phyloP scores from a whole-genome alignment of 495 filamentous ascomycete genomes.

The Hypoxylon intermedium region DNA sequence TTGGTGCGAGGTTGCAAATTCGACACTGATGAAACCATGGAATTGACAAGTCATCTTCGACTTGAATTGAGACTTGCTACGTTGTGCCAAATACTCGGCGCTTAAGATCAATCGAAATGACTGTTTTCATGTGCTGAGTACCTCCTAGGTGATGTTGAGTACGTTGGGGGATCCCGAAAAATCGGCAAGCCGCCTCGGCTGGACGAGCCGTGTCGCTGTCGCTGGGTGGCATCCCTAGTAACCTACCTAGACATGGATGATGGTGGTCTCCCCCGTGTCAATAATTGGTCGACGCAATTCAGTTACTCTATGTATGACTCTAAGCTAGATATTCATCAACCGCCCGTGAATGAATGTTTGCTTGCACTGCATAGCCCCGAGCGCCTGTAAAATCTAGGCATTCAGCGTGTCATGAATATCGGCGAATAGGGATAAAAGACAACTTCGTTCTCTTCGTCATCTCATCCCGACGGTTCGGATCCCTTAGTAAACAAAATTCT shows the following conservation, averaged over 20 bases:
- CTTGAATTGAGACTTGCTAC: background rate
- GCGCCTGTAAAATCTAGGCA: conserved; percentile 8
- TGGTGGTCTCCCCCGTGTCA: too few species aligned
- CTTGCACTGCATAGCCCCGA: background rate
- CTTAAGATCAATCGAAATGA: background rate
- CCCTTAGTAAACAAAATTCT: conserved; percentile 13
- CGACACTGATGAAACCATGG: background rate
- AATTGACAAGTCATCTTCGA: background rate
- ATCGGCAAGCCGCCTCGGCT: conserved; percentile 17
- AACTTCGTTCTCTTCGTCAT: conserved; percentile 5
- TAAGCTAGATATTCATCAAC: background rate
- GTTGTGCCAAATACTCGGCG: background rate
- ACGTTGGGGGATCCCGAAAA: conserved; percentile 2
- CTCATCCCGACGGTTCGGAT: conserved; percentile 27
- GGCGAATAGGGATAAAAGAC: conserved; percentile 16
- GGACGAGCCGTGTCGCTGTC: background rate
- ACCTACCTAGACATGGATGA: too few species aligned
- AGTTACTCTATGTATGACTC: background rate
- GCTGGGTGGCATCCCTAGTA: too few species aligned
- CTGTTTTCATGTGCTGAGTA: too few species aligned
- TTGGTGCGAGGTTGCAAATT: conserved; percentile 26
- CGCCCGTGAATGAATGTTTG: conserved; percentile 13
- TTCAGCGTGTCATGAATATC: background rate
- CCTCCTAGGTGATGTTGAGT: too few species aligned
- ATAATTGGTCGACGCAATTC: background rate